These are phyloP conservation scores for Trichosanthes cucumerina DNA, from an alignment of 306 rosid species.

Conservation along the genomic window DNA sequence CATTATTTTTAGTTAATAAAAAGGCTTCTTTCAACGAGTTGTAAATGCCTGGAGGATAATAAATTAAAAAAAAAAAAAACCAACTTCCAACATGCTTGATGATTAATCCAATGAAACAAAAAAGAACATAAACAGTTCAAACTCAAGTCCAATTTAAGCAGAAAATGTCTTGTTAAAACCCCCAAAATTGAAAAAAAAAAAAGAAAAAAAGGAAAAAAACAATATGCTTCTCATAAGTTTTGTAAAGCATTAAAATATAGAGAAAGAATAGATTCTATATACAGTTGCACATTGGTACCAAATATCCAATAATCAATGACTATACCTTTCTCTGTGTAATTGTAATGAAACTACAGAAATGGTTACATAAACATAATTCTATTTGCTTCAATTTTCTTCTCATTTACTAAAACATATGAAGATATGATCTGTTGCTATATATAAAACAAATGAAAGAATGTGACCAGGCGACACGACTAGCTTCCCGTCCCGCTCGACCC, in stretches of 20 bases:
- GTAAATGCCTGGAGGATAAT: not conserved
- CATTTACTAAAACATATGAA: constrained; percentile 5
- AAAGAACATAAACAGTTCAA: too few species aligned
- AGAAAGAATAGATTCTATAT: not conserved
- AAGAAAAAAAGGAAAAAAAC: not conserved
- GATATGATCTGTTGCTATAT: constrained; percentile 5
- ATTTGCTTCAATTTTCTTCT: constrained; percentile 3
- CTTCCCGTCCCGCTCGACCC: not conserved
- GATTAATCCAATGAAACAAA: too few species aligned
- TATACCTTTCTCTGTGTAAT: not conserved
- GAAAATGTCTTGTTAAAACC: not conserved
- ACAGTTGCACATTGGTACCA: not conserved
- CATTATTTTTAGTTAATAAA: too few species aligned
- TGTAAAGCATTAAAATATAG: not conserved
- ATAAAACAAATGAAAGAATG: constrained; percentile 4
- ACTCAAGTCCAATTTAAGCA: not conserved
- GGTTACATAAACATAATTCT: not conserved
- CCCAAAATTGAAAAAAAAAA: not conserved
- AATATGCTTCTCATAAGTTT: not conserved
- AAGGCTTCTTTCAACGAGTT: too few species aligned
- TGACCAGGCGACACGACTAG: not conserved
- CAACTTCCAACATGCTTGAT: too few species aligned
- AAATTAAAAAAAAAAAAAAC: too few species aligned
- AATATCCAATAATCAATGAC: not conserved
- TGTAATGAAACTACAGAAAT: constrained; percentile 4